Conservation (phyloP, 768 basidiomycete genomes). For the Termitomyces heimii region DNA sequence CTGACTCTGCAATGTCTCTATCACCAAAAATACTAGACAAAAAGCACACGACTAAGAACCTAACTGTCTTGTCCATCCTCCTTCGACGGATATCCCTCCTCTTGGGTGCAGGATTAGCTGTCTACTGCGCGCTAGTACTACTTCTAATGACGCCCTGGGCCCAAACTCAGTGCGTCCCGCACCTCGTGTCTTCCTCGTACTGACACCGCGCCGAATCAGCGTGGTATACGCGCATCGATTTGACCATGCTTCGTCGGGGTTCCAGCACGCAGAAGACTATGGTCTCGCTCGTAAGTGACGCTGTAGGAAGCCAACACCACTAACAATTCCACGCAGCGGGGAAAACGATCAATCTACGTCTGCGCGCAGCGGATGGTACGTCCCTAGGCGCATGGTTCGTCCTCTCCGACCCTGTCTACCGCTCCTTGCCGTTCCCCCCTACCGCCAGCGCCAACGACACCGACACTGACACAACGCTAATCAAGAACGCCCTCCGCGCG, state of each 20-base stretch:
- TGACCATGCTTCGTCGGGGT: slow-evolving; percentile 23
- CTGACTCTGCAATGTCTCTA: neutral
- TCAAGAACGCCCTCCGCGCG: slow-evolving; percentile 18
- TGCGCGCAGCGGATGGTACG: slow-evolving; percentile 60
- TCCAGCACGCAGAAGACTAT: slow-evolving; percentile 34
- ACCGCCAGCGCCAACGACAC: slow-evolving; percentile 10
- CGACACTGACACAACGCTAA: neutral
- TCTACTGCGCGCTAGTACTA: slow-evolving; percentile 20
- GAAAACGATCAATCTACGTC: slow-evolving; percentile 52
- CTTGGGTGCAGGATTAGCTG: neutral
- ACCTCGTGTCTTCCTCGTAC: no score
- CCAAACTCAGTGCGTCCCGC: slow-evolving; percentile 28
- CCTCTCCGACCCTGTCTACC: slow-evolving; percentile 47
- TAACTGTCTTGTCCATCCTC: neutral
- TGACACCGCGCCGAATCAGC: slow-evolving; percentile 12
- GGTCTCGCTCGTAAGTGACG: slow-evolving; percentile 37
- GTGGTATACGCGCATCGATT: slow-evolving; percentile 34
- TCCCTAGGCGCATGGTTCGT: slow-evolving; percentile 65
- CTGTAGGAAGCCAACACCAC: no score
- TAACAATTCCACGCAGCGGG: no score
- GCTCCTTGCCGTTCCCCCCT: slow-evolving; percentile 25
- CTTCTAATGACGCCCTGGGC: slow-evolving; percentile 32
- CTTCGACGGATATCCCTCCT: neutral
- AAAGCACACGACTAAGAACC: neutral
- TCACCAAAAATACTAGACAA: neutral